These are phyloP conservation scores for Obba rivulosa DNA, from an alignment of 768 basidiomycete species.

Conservation along the genomic window DNA sequence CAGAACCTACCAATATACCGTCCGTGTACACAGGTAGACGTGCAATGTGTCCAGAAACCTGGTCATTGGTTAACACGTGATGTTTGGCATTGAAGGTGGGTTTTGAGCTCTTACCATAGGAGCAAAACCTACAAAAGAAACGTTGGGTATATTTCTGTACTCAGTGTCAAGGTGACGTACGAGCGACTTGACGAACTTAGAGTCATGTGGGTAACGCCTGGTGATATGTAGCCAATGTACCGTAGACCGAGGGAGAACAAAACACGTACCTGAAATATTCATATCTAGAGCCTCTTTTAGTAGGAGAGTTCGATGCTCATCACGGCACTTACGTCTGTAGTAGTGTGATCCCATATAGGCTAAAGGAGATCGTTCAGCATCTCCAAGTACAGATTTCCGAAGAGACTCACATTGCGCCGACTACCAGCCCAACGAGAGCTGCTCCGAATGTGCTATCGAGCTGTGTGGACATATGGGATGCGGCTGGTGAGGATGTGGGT, in stretches of 20 bases:
- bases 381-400: constrained; percentile 1
- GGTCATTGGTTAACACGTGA: neutral
- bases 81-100: neutral
- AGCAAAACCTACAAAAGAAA: constrained; percentile 3
- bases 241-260: neutral
- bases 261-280: constrained; percentile 14
- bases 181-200: constrained; percentile 33
- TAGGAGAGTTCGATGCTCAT: neutral
- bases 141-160: neutral
- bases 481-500: too few species aligned
- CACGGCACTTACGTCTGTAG: constrained; percentile 17
- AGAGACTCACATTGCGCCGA: constrained; percentile 36
- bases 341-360: constrained; percentile 43
- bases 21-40: constrained; percentile 36
- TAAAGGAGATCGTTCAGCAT: constrained; percentile 12
- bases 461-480: too few species aligned
- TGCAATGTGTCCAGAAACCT: constrained; percentile 42
- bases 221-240: neutral
- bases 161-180: constrained; percentile 19
- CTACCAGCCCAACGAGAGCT: constrained; percentile 40
- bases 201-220: constrained; percentile 38
- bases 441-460: constrained; percentile 34
- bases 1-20: constrained; percentile 40
- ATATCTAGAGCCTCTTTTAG: constrained; percentile 25
- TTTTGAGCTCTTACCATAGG: constrained; percentile 3